These are phyloP conservation scores for Rhizopus delemar DNA, from an alignment of 371 early-diverging fungal genomes.

Conservation along the genomic window DNA sequence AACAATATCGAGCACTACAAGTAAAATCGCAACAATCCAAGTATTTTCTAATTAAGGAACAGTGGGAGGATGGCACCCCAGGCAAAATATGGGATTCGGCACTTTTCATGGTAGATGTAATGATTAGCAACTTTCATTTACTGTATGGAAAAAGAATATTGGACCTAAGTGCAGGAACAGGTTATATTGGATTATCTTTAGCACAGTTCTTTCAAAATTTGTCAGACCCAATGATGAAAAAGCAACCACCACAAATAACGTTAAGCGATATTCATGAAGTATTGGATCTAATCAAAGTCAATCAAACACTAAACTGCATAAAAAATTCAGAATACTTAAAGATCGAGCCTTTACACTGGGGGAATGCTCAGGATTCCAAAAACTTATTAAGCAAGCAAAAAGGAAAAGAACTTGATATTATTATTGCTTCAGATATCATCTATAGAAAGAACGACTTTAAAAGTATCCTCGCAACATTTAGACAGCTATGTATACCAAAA, in stretches of 20 bases:
- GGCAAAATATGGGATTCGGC: slow-evolving; percentile 63
- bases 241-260: slow-evolving; percentile 5
- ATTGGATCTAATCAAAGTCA: slow-evolving; percentile 33
- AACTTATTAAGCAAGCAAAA: slow-evolving; percentile 4
- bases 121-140: slow-evolving; percentile 13
- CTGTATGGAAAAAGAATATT: slow-evolving; percentile 33
- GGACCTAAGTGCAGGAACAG: slow-evolving; percentile 51
- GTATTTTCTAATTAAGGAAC: slow-evolving; percentile 40
- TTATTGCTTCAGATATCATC: slow-evolving; percentile 55
- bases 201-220: slow-evolving; percentile 7
- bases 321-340: not conserved
- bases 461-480: slow-evolving; percentile 30
- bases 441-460: slow-evolving; percentile 45
- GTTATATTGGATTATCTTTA: slow-evolving; percentile 25
- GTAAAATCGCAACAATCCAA: not conserved
- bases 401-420: slow-evolving; percentile 26
- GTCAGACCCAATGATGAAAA: not conserved
- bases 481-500: slow-evolving; percentile 3
- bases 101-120: slow-evolving; percentile 34
- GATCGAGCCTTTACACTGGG: slow-evolving; percentile 30
- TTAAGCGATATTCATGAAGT: slow-evolving; percentile 52
- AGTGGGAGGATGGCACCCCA: slow-evolving; percentile 47
- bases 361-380: slow-evolving; percentile 7
- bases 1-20: slow-evolving; percentile 8
- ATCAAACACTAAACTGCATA: slow-evolving; percentile 33